Base-by-base conservation (phyloP, 192 early-diverging fungal genomes). In the Rhizophlyctis rosea region DNA sequence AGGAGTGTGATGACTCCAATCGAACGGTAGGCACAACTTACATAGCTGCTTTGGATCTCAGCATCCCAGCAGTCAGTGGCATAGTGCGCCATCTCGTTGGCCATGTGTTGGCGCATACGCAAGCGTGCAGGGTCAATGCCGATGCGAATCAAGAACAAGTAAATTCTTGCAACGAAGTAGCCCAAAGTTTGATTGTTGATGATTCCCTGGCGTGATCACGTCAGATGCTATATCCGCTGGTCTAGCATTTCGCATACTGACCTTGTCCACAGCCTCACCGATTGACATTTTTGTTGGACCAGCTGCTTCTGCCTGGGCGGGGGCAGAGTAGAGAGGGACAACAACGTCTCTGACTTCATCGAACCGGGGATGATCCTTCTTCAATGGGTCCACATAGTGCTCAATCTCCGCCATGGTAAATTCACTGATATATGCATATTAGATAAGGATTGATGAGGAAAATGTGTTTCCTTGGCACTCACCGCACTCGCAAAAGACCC, bases 71-170 rank as follows among this genome's bases (percentile, higher is more conserved):
- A 79, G 51, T 77, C 95, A 75, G 87, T 89, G 13, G 97, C 95
- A 70, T 99, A 99, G 81, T 99, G 97, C 21, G 97, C 97, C 95
- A 99, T 98, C 80, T 99, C 97, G 80, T 99, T 99, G 39, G 81
- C 72, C 90, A 99, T 93, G 76, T 99, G 97, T 76, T 99, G 95
- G 67, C 97, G 87, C 88, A 99, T 95, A 50, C 95, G 87, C 47
- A 99, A 76, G 28, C 87, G 82, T 29, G 84, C 86, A 16, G 75
- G 79, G 67, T 96, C 87, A 64, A 96, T 92, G 61, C 97, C 97
- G 68, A 99, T 86, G 55, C 85, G 81, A 60, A 82, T 74, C 70
- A 99, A 82, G 80, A 95, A 99, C 54, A 87, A 71, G 73, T 93
- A 88, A 71, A 96, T 95, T 59, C 97, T 90, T 60, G 87, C 94